These are phyloP conservation scores for Sporisorium sorghi DNA, from an alignment of 1,284 basidiomycete species.

Conservation along the genomic window DNA sequence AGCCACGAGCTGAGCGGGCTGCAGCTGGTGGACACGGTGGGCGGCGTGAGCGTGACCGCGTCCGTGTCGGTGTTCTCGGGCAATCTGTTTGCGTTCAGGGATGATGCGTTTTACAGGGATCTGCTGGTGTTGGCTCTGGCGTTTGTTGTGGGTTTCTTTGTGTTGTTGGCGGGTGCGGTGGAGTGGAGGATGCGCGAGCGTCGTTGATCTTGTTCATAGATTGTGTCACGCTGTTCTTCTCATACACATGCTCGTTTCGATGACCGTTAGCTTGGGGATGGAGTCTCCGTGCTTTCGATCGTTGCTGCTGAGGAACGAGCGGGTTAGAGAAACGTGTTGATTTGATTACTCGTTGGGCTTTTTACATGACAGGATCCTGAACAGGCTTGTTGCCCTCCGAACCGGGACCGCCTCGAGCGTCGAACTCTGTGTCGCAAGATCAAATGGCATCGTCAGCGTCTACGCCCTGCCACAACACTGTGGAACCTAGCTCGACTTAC, in stretches of 20 bases:
- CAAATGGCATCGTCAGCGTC: not conserved
- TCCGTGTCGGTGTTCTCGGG: conserved; percentile 45
- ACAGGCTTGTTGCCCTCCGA: conserved; percentile 50
- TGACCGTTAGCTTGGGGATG: too few species aligned
- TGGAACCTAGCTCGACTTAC: conserved; percentile 19
- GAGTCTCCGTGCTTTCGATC: too few species aligned
- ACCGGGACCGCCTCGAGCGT: conserved; percentile 54
- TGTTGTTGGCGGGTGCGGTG: conserved; percentile 32
- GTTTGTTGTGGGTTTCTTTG: conserved; percentile 51
- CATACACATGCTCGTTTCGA: too few species aligned
- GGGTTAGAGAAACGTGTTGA: not conserved
- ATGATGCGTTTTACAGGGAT: conserved; percentile 54
- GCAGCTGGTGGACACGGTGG: conserved; percentile 46
- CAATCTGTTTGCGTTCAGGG: conserved; percentile 53
- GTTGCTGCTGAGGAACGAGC: not conserved
- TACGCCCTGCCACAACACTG: not conserved
- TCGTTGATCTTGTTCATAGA: conserved; percentile 13
- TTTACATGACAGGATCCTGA: conserved; percentile 52
- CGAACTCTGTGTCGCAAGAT: conserved; percentile 42
- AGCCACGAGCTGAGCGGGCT: conserved; percentile 50
- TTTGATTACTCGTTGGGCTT: not conserved
- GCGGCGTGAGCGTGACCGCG: conserved; percentile 33
- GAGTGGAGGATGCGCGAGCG: conserved; percentile 46
- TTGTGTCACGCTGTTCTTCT: too few species aligned
- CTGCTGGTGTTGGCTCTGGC: conserved; percentile 53